Evolutionary conservation across 768 basidiomycete genomes (phyloP).

Genomic region (Leccinum subtestaceum): DNA sequence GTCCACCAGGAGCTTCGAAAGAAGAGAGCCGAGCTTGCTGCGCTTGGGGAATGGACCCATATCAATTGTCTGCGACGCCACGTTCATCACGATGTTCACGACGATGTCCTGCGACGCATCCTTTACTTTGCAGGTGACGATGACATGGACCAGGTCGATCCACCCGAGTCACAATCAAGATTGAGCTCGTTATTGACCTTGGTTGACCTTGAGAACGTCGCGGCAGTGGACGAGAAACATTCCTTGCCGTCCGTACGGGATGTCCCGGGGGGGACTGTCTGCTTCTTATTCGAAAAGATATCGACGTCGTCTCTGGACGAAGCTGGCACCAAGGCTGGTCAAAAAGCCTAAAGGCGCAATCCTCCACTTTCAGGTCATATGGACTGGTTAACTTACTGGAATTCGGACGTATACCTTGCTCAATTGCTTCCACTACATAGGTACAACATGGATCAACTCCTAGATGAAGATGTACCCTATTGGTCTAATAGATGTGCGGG

Average conservation of each 20-base stretch:
- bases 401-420: not conserved
- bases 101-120: conserved; percentile 60
- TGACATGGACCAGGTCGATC: conserved; percentile 7
- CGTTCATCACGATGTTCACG: conserved; percentile 52
- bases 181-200: conserved; percentile 36
- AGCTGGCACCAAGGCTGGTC: not conserved
- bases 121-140: conserved; percentile 23
- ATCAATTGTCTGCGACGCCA: conserved; percentile 62
- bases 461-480: conserved; percentile 3
- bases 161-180: conserved; percentile 24
- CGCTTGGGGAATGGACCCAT: conserved; percentile 82
- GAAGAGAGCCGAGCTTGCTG: conserved; percentile 65
- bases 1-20: conserved; percentile 55
- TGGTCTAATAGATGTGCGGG: conserved; percentile 5
- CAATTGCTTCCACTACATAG: not conserved
- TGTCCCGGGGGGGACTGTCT: conserved; percentile 64
- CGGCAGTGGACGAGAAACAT: conserved; percentile 32
- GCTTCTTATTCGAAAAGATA: conserved; percentile 72
- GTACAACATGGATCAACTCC: conserved; percentile 6
- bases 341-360: not conserved
- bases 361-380: not conserved
- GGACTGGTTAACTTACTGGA: not conserved
- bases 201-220: conserved; percentile 49
- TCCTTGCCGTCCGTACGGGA: conserved; percentile 42
- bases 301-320: conserved; percentile 24